Evolutionary conservation across 306 rosid species (phyloP).

Genomic region (Cyclanthera cordifolia): DNA sequence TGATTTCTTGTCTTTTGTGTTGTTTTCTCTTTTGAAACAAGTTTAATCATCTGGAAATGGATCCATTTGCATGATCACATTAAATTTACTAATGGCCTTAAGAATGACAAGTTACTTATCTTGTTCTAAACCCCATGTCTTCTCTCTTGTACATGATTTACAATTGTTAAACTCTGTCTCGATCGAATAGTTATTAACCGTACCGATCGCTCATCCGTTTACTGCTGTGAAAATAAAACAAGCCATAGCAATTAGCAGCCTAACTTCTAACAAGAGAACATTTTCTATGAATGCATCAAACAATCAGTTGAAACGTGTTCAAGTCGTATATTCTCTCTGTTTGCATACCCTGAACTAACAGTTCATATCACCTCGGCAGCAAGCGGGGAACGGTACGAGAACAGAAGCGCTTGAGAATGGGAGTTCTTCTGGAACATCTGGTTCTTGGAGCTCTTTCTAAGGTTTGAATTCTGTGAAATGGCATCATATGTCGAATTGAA

Average conservation of each 20-base stretch:
- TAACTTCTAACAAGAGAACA: neutral
- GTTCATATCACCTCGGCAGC: neutral
- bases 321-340: neutral
- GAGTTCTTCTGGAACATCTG: neutral
- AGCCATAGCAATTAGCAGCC: neutral
- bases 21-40: neutral
- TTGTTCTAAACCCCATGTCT: neutral
- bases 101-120: neutral
- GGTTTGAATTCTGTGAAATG: neutral
- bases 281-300: neutral
- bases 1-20: neutral
- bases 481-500: neutral
- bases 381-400: neutral
- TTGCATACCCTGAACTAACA: neutral
- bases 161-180: neutral
- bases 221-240: neutral
- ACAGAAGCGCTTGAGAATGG: neutral
- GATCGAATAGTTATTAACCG: neutral
- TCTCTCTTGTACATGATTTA: neutral
- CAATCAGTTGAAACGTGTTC: neutral
- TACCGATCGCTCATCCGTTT: neutral
- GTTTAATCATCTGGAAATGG: neutral
- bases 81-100: neutral
- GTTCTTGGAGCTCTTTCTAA: conserved; percentile 1
- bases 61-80: neutral